A percentile compares a stretch with the other conserved stretches of the same genome.
Conservation (phyloP, 2,329 filamentous ascomycete species). For the Aspergillus viridinutans region DNA sequence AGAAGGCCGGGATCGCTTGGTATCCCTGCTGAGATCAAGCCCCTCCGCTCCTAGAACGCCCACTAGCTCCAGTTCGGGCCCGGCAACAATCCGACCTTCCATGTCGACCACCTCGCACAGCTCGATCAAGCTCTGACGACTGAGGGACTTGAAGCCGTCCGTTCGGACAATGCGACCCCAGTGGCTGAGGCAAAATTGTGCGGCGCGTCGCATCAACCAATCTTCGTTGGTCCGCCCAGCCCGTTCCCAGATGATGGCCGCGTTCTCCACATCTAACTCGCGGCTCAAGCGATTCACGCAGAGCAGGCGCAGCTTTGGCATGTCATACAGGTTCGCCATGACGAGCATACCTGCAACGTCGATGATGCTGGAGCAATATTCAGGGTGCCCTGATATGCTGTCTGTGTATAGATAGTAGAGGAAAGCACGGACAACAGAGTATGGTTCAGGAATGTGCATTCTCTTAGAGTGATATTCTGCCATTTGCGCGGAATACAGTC, state of each 20-base stretch:
- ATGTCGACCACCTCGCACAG: conserved; percentile 89
- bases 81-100: conserved; percentile 85
- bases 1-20: conserved; percentile 27
- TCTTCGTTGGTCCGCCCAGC: conserved; percentile 86
- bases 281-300: conserved; percentile 86
- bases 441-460: conserved; percentile 97
- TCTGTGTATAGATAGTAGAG: conserved; percentile 97
- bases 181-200: conserved; percentile 82
- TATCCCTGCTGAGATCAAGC: conserved; percentile 32
- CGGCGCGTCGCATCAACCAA: conserved; percentile 85
- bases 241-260: conserved; percentile 94
- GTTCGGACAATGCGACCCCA: conserved; percentile 94
- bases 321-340: conserved; percentile 97
- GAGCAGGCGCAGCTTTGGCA: conserved; percentile 83
- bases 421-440: conserved; percentile 89
- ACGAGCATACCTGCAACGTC: conserved; percentile 93
- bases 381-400: conserved; percentile 64
- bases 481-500: conserved; percentile 92
- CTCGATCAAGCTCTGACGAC: conserved; percentile 75
- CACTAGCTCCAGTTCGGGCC: conserved; percentile 70
- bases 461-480: conserved; percentile 93
- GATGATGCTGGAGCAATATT: conserved; percentile 60
- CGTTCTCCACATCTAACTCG: conserved; percentile 90
- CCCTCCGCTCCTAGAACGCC: conserved; percentile 51
- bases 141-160: conserved; percentile 76